Evolutionary conservation across 176 grass and related monocot genomes (phyloP).

Genomic region (Saccharum officinarum): DNA sequence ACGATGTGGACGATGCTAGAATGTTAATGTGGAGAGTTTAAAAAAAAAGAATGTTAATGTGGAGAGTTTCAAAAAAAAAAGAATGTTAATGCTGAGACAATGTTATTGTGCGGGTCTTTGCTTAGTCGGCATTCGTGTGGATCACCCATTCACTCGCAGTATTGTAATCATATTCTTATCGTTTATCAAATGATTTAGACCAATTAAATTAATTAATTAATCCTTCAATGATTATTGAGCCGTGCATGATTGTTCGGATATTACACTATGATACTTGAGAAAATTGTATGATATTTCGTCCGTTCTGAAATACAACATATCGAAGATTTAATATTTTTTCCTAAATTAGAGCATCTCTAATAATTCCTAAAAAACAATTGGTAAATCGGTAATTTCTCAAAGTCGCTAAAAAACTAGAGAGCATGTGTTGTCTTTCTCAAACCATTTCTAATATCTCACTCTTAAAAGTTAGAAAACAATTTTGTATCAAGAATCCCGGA

Average conservation of each 20-base stretch:
- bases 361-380: no score
- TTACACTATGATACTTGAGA: neutral
- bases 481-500: neutral
- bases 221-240: neutral
- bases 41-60: no score
- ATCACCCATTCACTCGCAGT: neutral
- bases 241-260: neutral
- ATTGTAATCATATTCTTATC: neutral
- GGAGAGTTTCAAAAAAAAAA: no score
- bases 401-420: no score
- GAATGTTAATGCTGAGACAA: neutral
- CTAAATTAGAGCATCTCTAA: no score
- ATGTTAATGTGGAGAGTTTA: neutral
- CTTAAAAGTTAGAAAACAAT: neutral
- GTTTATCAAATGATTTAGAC: neutral
- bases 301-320: no score
- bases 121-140: neutral
- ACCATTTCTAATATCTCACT: neutral
- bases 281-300: no score
- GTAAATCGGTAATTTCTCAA: no score
- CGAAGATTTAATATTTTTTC: no score
- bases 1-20: conserved; percentile 20
- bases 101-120: neutral
- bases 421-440: neutral
- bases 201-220: neutral